Conservation (phyloP, 148 eudicot species). For the Tetragonia tetragonoides region DNA sequence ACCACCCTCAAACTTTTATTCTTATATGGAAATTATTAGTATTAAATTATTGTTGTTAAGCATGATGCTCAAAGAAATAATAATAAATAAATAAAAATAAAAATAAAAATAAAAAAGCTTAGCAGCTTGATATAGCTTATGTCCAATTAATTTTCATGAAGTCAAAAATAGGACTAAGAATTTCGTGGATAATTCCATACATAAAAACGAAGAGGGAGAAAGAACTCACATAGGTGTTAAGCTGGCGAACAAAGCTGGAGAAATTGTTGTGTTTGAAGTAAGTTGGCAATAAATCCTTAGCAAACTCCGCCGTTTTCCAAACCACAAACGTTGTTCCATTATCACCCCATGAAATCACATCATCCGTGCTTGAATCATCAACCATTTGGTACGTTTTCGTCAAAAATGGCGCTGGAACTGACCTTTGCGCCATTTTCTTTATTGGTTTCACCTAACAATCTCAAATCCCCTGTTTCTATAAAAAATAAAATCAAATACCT, state of each 20-base stretch:
- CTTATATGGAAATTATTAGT: too few relatives aligned
- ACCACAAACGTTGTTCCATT: constrained; percentile 71
- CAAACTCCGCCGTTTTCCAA: constrained; percentile 93
- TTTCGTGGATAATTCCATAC: too few relatives aligned
- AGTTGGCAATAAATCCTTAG: constrained; percentile 76
- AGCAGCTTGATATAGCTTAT: too few relatives aligned
- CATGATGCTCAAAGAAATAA: too few relatives aligned
- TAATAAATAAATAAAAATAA: too few relatives aligned
- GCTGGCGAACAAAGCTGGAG: constrained; percentile 96
- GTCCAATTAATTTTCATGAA: too few relatives aligned
- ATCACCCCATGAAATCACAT: constrained; percentile 82
- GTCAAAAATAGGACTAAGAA: too few relatives aligned
- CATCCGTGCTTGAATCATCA: constrained; percentile 70
- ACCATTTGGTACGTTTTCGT: constrained; percentile 81
- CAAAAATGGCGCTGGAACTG: constrained; percentile 89
- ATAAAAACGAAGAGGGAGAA: neutral
- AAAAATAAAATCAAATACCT: too few relatives aligned
- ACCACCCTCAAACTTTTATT: too few relatives aligned
- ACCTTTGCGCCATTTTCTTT: constrained; percentile 61
- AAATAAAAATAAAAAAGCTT: too few relatives aligned
- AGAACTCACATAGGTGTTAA: constrained; percentile 79
- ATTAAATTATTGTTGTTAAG: too few relatives aligned
- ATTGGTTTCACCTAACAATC: neutral
- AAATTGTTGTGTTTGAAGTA: constrained; percentile 94
- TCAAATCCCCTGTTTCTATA: constrained; percentile 1